Percentiles rank a stretch among this genome's conserved stretches.
These are phyloP conservation scores for Sugiyamaella chiloensis DNA, from an alignment of 805 yeast species.

Conservation along the genomic window DNA sequence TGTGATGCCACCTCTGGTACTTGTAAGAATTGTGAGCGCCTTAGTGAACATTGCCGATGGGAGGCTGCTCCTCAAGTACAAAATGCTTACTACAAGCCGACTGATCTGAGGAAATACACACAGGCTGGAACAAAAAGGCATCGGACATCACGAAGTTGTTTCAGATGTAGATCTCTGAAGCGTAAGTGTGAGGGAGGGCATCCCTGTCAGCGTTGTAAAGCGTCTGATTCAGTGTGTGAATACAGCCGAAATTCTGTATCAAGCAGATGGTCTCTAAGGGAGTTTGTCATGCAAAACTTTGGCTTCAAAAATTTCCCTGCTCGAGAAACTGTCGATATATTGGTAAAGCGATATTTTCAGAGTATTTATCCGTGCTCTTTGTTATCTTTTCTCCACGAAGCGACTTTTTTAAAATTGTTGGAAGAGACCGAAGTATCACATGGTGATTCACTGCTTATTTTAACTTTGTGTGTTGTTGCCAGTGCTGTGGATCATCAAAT, in stretches of 20 bases:
- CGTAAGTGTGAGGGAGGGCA: neutral
- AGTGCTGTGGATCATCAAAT: neutral
- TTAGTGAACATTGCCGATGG: neutral
- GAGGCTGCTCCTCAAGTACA: neutral
- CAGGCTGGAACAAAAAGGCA: neutral
- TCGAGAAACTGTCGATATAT: neutral
- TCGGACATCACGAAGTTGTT: neutral
- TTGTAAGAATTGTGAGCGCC: neutral
- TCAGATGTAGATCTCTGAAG: neutral
- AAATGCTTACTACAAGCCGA: too few species aligned
- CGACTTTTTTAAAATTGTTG: neutral
- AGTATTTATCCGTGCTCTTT: neutral
- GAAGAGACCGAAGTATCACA: neutral
- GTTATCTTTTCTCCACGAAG: neutral
- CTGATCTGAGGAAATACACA: conserved; percentile 1
- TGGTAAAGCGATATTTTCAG: neutral
- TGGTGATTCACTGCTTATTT: neutral
- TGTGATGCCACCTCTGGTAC: neutral
- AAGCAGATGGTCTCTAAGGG: neutral
- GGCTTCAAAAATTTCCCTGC: neutral
- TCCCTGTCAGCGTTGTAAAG: neutral
- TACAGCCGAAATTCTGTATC: neutral
- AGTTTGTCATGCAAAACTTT: neutral
- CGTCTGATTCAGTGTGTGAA: neutral
- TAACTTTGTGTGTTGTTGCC: neutral